Percentiles rank a stretch among this genome's conserved stretches.
Conservation (phyloP, 2,329 filamentous ascomycete species). For the Aphanocladium album region DNA sequence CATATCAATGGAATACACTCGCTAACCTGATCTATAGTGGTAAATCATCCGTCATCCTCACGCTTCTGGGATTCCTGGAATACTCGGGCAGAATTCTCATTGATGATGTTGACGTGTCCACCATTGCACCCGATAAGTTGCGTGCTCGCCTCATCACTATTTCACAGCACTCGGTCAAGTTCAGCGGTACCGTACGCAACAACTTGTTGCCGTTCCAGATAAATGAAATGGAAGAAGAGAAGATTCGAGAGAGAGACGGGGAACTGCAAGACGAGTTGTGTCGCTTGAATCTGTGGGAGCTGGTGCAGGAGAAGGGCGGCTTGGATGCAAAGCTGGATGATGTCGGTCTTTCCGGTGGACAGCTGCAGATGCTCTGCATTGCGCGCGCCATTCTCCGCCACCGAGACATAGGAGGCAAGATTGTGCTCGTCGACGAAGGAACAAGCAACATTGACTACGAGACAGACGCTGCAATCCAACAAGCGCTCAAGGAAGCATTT, state of each 20-base stretch:
- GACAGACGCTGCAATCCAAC: constrained; percentile 13
- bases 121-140: constrained; percentile 34
- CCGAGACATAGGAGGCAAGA: constrained; percentile 6
- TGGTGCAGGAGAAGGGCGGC: constrained; percentile 25
- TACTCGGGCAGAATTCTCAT: constrained; percentile 7
- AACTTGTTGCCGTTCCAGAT: constrained; percentile 36
- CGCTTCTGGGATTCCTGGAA: not conserved
- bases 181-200: constrained; percentile 37
- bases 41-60: constrained; percentile 34
- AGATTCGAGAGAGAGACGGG: constrained; percentile 13
- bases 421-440: not conserved
- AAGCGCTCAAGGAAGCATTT: constrained; percentile 13
- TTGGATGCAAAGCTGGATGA: constrained; percentile 27
- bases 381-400: constrained; percentile 14
- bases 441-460: constrained; percentile 16
- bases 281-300: constrained; percentile 11
- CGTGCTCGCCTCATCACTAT: constrained; percentile 41
- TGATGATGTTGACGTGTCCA: constrained; percentile 34
- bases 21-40: constrained; percentile 27
- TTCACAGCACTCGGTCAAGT: constrained; percentile 42
- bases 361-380: not conserved
- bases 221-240: constrained; percentile 13
- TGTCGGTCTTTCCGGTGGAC: constrained; percentile 26
- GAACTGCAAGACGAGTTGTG: constrained; percentile 1
- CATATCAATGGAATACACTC: not conserved